phyloP scores from a whole-genome alignment of 257 asterid species.

The Haberlea rhodopensis region DNA sequence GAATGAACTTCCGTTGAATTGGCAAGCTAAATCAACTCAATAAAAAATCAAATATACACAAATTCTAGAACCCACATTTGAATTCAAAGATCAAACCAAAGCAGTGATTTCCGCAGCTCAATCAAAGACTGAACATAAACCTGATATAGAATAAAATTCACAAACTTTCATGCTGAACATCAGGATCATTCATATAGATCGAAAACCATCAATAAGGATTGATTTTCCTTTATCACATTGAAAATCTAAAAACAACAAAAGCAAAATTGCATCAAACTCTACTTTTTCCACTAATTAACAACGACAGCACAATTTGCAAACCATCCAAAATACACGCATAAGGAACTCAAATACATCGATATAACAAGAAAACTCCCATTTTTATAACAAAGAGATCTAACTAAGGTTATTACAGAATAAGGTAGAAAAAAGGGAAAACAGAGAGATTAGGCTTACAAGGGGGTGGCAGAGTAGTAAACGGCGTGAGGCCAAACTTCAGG shows the following conservation, averaged over 20 bases:
- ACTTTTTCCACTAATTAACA: background rate
- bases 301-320: background rate
- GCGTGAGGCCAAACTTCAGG: slow-evolving; percentile 96
- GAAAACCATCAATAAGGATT: background rate
- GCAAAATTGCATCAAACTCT: background rate
- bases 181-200: slow-evolving; percentile 15
- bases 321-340: background rate
- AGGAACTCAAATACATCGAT: background rate
- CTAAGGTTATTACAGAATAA: background rate
- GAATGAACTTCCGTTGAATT: background rate
- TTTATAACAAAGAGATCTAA: slow-evolving; percentile 31
- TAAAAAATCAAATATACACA: background rate
- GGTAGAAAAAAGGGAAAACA: too few relatives aligned
- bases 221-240: background rate
- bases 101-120: too few relatives aligned
- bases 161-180: too few relatives aligned
- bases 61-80: too few relatives aligned
- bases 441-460: slow-evolving; percentile 52
- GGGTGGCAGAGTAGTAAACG: slow-evolving; percentile 96
- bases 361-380: background rate
- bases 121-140: too few relatives aligned
- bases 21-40: background rate
- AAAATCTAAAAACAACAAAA: slow-evolving; percentile 1
- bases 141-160: too few relatives aligned
- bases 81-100: too few relatives aligned